These are phyloP conservation scores for Coniella vitis DNA, from an alignment of 2,329 filamentous ascomycete species.

Conservation along the genomic window DNA sequence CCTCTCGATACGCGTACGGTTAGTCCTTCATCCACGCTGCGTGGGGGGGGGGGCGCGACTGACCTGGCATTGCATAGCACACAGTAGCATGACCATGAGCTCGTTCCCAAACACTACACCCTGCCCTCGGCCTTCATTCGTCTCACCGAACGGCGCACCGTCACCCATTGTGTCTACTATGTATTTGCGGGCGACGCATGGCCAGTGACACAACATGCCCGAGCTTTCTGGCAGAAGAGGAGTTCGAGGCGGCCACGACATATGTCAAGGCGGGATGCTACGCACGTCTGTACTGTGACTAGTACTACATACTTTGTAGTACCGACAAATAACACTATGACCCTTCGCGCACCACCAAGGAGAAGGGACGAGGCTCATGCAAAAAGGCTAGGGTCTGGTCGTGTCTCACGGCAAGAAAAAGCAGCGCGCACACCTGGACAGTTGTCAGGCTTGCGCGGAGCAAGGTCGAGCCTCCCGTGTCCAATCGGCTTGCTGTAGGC, in stretches of 20 bases:
- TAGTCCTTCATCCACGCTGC: too few relatives aligned
- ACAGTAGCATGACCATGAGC: too few relatives aligned
- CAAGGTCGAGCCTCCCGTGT: background rate
- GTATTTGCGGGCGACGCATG: background rate
- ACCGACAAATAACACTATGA: too few relatives aligned
- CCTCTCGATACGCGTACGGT: too few relatives aligned
- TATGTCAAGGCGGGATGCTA: conserved; percentile 1
- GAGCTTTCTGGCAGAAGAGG: background rate
- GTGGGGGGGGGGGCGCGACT: too few relatives aligned
- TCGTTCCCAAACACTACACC: too few relatives aligned
- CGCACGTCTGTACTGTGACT: background rate
- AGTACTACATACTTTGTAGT: too few relatives aligned
- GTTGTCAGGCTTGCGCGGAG: conserved; percentile 1
- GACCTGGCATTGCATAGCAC: too few relatives aligned
- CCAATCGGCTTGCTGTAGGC: conserved; percentile 2
- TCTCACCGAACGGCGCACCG: background rate
- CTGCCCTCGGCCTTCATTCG: background rate
- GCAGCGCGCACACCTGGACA: background rate
- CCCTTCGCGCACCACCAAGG: too few relatives aligned
- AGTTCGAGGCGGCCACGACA: background rate
- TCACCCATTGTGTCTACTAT: too few relatives aligned
- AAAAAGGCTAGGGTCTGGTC: background rate
- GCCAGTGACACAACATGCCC: background rate
- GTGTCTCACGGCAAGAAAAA: background rate
- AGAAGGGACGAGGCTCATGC: background rate